Evolutionary conservation across 1,139 yeast genomes (phyloP).

Genomic region (Protomyces arabidopsidicola): DNA sequence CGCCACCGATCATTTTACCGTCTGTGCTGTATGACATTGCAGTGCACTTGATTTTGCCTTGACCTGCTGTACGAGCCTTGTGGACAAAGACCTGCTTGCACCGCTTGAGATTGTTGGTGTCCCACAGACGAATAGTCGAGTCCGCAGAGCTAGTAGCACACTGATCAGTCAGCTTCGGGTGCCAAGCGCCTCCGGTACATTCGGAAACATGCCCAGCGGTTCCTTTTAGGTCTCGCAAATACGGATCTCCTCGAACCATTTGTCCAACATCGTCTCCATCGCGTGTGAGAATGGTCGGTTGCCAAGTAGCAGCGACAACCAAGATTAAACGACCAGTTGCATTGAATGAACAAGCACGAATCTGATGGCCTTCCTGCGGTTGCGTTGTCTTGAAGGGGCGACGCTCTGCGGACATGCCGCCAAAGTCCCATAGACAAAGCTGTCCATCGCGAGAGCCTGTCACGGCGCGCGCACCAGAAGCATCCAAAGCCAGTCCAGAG

Average conservation of each 20-base stretch:
- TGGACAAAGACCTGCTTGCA: slow-evolving; percentile 39
- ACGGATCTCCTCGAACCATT: slow-evolving; percentile 41
- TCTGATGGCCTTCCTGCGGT: slow-evolving; percentile 38
- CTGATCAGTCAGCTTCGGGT: slow-evolving; percentile 33
- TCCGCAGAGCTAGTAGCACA: slow-evolving; percentile 40
- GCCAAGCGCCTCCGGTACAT: slow-evolving; percentile 40
- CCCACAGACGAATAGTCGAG: slow-evolving; percentile 43
- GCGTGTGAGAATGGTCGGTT: slow-evolving; percentile 34
- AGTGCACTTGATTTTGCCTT: slow-evolving; percentile 34
- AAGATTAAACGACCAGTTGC: slow-evolving; percentile 36
- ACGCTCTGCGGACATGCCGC: slow-evolving; percentile 38
- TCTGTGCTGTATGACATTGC: slow-evolving; percentile 35
- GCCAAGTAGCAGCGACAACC: slow-evolving; percentile 36
- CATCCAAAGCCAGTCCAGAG: slow-evolving; percentile 38
- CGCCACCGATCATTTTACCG: slow-evolving; percentile 36
- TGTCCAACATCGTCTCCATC: slow-evolving; percentile 35
- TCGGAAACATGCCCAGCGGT: slow-evolving; percentile 43
- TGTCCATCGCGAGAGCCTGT: slow-evolving; percentile 39
- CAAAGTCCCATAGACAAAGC: slow-evolving; percentile 41
- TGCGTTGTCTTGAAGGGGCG: slow-evolving; percentile 38
- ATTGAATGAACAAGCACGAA: slow-evolving; percentile 36
- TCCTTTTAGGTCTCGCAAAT: slow-evolving; percentile 41
- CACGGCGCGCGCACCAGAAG: slow-evolving; percentile 38
- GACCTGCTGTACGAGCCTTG: slow-evolving; percentile 33
- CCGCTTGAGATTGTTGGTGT: slow-evolving; percentile 33